Conservation (phyloP, 2,329 filamentous ascomycete species). For the Elsinoe arachidis region DNA sequence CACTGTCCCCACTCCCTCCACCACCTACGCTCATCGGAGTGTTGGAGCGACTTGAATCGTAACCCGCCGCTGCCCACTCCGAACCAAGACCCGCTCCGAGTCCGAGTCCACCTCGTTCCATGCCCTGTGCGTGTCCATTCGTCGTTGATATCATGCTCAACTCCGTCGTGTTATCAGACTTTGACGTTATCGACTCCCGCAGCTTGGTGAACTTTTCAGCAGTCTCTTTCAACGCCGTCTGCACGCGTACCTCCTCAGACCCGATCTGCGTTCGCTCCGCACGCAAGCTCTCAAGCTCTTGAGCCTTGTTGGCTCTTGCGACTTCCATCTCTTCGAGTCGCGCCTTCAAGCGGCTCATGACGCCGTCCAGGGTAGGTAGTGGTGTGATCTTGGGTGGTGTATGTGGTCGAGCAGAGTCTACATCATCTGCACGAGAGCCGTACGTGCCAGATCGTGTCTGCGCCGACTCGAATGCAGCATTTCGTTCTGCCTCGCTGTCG, state of each 20-base stretch:
- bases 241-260: constrained; percentile 67
- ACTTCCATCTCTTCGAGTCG: constrained; percentile 55
- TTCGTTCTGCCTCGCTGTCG: constrained; percentile 53
- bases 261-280: constrained; percentile 61
- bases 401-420: constrained; percentile 38
- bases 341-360: constrained; percentile 54
- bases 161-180: neutral
- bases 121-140: neutral
- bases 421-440: constrained; percentile 41
- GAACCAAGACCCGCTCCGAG: neutral
- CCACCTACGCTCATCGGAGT: constrained; percentile 2
- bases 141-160: constrained; percentile 3
- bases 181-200: constrained; percentile 24
- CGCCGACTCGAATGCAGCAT: constrained; percentile 75
- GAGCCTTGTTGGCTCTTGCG: constrained; percentile 49
- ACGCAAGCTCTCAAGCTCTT: constrained; percentile 56
- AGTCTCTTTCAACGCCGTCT: constrained; percentile 70
- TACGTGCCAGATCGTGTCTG: constrained; percentile 86
- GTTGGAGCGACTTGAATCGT: neutral
- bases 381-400: constrained; percentile 68
- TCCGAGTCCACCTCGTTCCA: neutral
- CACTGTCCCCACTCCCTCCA: neutral
- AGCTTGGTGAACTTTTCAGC: constrained; percentile 61
- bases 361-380: constrained; percentile 62
- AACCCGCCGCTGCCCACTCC: neutral